Evolutionary conservation across 345 rosid species (phyloP), one percentile per base, ranked within the genome.

Genomic region (Bruguiera sexangula): DNA sequence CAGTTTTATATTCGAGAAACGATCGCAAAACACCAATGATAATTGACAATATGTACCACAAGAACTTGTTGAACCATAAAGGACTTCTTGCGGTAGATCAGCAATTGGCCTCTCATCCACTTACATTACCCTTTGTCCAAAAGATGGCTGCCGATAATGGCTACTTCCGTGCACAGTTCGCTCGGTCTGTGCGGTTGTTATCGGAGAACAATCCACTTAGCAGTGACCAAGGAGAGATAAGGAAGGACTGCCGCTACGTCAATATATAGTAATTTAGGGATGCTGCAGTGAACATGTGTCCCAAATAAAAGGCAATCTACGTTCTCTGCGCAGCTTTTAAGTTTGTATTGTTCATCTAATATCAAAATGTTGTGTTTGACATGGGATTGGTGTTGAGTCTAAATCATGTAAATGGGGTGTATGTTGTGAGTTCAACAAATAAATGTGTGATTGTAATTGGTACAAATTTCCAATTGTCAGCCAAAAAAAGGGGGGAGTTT

Each of bases 1-100:
- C 69, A 0, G 96, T 91, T 43, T 37, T 79, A 29, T 91, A 93
- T 51, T 74, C 93, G 13, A 82, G 97, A 69, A 89, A 86, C 32
- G 95, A 94, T 76, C 74, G 82, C 0, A 86, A 85, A 76, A 94
- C 97, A 0, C 96, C 98, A 0, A 91, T 94, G 96, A 71, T 85
- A 69, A 73, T 91, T 26, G 97, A 91, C 74, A 94, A 94, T 73
- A 51, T 73, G 70, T 94, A 91, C 81, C 85, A 84, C 81, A 87
- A 85, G 78, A 82, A 85, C 73, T 31, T 89, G 31, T 60, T 88
- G 81, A 77, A 81, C 4, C 76, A 88, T 79, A 89, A 85, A 73
- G 98, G 97, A 5, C 76, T 94, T 8, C 88, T 89, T 62, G 0
- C 61, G 1, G 79, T 88, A 2, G 97, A 91, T 68, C 89, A 91